Base-by-base conservation (phyloP, 192 early-diverging fungal species). In the Coemansia sp. region DNA sequence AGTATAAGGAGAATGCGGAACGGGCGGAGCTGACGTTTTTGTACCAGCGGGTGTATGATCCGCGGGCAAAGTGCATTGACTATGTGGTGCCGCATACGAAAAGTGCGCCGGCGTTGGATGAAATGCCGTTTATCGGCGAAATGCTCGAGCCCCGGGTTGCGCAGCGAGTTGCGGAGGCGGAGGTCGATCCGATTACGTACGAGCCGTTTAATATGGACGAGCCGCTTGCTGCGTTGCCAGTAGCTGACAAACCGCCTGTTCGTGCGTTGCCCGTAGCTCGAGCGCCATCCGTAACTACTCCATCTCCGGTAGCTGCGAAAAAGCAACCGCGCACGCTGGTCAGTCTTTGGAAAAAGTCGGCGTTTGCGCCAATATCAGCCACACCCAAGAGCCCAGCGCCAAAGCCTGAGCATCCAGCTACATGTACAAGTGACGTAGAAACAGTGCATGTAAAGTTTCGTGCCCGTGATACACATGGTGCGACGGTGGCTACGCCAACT, bases 1-100 rank as follows among this genome's bases (percentile, higher is more conserved):
- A 84, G n/a, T 99, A 99, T 60, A 79, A 84, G 29, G 69, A 83
- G 2, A 67, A 76, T 4, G 96, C 94, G 59, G 65, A 70, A 15
- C 73, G 85, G 24, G 96, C 97, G 2, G 90, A 97, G 27, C 72
- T 88, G 4, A 94, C 93, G 0, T 99, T 99, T 77, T 68, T 88
- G 38, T 90, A 94, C 69, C 95, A 97, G 59, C 83, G 90, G 0
- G 96, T 99, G 3, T 99, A 90, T 69, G 90, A 94, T 62, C 89
- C 92, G 1, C 45, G 49, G 1, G 43, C 67, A 1, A 65, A 78
- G 10, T 17, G 60, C 0, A 67, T 93, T 58, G 86, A 82, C 3
- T 84, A 84, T 48, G 75, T 97, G 23, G 85, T 75, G 19, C 66
- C 86, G 11, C 41, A 88, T 0, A 83, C 85, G 0, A 65, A 64